Evolutionary conservation across 805 yeast species (phyloP), one percentile per base, ranked within the genome.

Genomic region (Candida palmyrensis): DNA sequence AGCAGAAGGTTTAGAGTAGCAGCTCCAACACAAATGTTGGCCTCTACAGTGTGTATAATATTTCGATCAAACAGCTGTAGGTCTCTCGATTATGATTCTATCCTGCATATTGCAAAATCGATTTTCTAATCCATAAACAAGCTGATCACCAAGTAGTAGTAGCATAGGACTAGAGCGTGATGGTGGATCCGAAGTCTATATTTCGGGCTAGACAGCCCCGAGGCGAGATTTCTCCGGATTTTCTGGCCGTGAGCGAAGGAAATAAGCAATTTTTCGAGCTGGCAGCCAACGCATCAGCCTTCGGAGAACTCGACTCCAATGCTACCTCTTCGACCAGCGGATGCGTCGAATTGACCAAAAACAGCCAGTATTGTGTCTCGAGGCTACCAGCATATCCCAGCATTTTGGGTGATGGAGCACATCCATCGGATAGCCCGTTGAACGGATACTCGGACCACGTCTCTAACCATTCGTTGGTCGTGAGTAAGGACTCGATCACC

Each of bases 301-400:
- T n/a, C n/a, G 15, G 26, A 12, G 26, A 23, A 23, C 26, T 23
- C 15, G 26, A 15, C 26, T 12, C 15, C 26, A 13, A 12, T 23
- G 26, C 5, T 13, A 13, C 26, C 14, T 7, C 26, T 13, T 7
- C 17, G 29, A n/a, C 23, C 6, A 31, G 13, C 16, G 34, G 13
- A 9, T 22, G 14, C 18, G 13, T 35, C 8, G 86, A 79, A 47
- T 60, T 79, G 41, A 76, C 85, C 5, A 68, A 73, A 42, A 79
- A 71, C 44, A 66, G 71, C 30, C 66, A 75, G 36, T 82, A 77
- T 49, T 68, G 75, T 35, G 79, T 80, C 11, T 62, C 73, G 2
- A 67, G 66, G 44, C 61, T 79, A 11, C 75, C 79, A 3, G 78
- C 81, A 1, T 47, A 63, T 2, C 90, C 90, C 1, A 49, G 58